These are phyloP conservation scores for Taiozyma onychis DNA, from an alignment of 1,139 yeast genomes.

Conservation along the genomic window DNA sequence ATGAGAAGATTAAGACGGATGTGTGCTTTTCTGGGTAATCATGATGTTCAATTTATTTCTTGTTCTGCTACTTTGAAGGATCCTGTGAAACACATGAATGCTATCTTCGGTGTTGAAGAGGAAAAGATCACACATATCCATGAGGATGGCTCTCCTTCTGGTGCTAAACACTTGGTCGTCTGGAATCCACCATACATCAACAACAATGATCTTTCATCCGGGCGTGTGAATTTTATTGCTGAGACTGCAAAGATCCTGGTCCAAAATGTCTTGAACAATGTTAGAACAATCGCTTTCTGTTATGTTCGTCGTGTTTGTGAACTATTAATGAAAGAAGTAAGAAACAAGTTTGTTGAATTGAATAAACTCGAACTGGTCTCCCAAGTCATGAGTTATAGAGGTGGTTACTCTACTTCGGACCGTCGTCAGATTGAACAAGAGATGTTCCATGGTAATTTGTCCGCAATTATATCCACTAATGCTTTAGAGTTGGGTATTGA, in stretches of 20 bases:
- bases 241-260: slow-evolving; percentile 75
- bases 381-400: slow-evolving; percentile 87
- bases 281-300: slow-evolving; percentile 88
- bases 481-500: slow-evolving; percentile 95
- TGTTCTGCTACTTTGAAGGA: slow-evolving; percentile 89
- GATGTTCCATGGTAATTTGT: slow-evolving; percentile 80
- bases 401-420: slow-evolving; percentile 86
- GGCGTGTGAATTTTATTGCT: slow-evolving; percentile 62
- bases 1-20: slow-evolving; percentile 71
- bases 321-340: slow-evolving; percentile 74
- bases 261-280: slow-evolving; percentile 52
- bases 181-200: slow-evolving; percentile 81
- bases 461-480: slow-evolving; percentile 90
- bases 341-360: slow-evolving; percentile 41
- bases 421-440: slow-evolving; percentile 81
- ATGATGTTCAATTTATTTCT: slow-evolving; percentile 58
- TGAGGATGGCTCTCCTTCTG: slow-evolving; percentile 86
- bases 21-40: slow-evolving; percentile 48
- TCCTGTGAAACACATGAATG: slow-evolving; percentile 65
- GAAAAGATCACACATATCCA: slow-evolving; percentile 46
- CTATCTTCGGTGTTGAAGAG: slow-evolving; percentile 59
- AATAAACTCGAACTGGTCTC: slow-evolving; percentile 41
- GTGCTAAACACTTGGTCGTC: slow-evolving; percentile 64
- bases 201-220: slow-evolving; percentile 47
- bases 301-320: slow-evolving; percentile 85